A percentile compares a stretch with the other conserved stretches of the same genome.
phyloP scores from a whole-genome alignment of 345 rosid species.

The Bretschneidera sinensis region DNA sequence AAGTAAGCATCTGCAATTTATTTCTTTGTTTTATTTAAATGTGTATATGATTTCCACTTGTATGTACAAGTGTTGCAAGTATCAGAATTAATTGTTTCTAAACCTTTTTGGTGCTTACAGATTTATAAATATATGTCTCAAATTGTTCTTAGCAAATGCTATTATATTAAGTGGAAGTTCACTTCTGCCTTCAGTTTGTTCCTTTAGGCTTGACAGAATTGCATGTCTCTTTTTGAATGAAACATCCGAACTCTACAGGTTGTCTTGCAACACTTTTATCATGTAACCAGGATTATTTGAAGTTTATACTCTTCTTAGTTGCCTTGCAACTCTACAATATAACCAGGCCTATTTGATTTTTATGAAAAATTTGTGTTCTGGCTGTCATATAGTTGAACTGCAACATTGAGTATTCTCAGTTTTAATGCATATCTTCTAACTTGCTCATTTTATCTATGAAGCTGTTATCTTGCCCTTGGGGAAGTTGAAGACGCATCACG shows the following conservation, averaged over 20 bases:
- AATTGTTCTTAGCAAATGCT: neutral
- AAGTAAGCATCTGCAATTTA: slow-evolving; percentile 48
- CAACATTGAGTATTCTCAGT: neutral
- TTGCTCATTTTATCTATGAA: slow-evolving; percentile 23
- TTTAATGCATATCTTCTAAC: neutral
- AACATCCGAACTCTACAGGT: too few relatives aligned
- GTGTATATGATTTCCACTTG: neutral
- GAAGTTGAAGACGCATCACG: slow-evolving; percentile 76
- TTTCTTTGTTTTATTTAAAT: slow-evolving; percentile 13
- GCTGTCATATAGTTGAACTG: neutral
- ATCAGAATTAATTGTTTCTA: too few relatives aligned
- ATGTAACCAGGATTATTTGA: too few relatives aligned
- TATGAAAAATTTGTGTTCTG: neutral
- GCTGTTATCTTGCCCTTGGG: slow-evolving; percentile 94
- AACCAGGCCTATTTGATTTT: neutral
- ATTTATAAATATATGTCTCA: neutral
- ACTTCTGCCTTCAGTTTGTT: neutral
- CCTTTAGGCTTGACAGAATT: neutral
- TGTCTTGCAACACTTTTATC: too few relatives aligned
- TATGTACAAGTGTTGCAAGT: neutral
- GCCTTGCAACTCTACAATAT: neutral
- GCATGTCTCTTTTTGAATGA: too few relatives aligned
- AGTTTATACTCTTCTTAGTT: neutral
- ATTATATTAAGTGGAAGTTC: neutral
- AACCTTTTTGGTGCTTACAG: neutral